Evolutionary conservation across 2,329 filamentous ascomycete species (phyloP), one percentile per base, ranked within the genome.

Genomic region (Venturia nashicola): DNA sequence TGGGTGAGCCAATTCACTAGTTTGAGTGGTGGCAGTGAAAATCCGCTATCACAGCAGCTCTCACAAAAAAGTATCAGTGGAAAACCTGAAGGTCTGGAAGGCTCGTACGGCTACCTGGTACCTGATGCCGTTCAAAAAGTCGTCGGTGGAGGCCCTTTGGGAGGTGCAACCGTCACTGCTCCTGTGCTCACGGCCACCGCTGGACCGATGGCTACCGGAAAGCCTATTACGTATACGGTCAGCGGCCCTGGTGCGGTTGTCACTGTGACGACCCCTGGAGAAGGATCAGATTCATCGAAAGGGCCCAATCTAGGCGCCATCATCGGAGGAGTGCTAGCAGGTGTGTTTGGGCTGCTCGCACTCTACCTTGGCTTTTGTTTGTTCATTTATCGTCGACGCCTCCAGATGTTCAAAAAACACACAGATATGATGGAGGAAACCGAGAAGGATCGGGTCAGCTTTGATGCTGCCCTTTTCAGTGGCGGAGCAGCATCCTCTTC

Each of bases 1-100:
- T 96, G 91, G 91, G 77, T 86, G 64, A 81, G 84, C 27, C 79
- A 80, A 2, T 96, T 93, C 71, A 83, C 86, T 48, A 87, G 89
- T 0, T 75, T 81, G 0, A 79, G 78, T 8, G 86, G 82, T 71
- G 79, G 79, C 32, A n/a, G 14, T 16, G n/a, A 61, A 16, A 78
- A 78, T 62, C 77, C 78, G 0, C 75, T 79, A 48, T 82, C 79
- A 62, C 81, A 76, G 73, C 83, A 77, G 75, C 79, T 73, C 18
- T 77, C 79, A 34, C 82, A 83, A 64, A 73, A 77, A 44, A 72
- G 72, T 67, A 77, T 78, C 34, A 57, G 51, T 57, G 79, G 83
- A 55, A 73, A 82, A 44, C 75, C 82, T 2, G 80, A 80, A 51
- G 83, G 81, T 42, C 81, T 86, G n/a, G 79, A 81, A 68, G 81